Conservation (phyloP, 495 filamentous ascomycete genomes). For the Aspergillus asperescens region DNA sequence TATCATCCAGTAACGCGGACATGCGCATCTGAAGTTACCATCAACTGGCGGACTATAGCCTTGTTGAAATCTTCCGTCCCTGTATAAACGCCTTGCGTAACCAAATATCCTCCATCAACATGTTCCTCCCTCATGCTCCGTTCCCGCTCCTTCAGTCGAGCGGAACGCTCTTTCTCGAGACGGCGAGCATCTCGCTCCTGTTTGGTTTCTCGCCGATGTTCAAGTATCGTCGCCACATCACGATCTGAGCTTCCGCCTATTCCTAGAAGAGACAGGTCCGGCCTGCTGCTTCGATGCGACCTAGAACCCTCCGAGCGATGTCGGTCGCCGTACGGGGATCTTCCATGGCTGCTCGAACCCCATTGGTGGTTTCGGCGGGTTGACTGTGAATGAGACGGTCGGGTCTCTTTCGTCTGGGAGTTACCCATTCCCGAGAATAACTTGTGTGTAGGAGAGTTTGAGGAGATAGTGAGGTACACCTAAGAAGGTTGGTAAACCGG, state of each 20-base stretch:
- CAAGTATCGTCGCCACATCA: conserved; percentile 36
- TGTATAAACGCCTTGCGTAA: conserved; percentile 90
- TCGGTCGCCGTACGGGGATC: conserved; percentile 31
- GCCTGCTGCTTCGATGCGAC: conserved; percentile 46
- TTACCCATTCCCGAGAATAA: conserved; percentile 50
- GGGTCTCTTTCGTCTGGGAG: conserved; percentile 55
- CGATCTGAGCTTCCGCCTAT: conserved; percentile 41
- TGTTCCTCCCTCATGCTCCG: conserved; percentile 89
- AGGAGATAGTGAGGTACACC: background rate
- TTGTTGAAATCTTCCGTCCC: conserved; percentile 93
- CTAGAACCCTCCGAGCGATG: conserved; percentile 39
- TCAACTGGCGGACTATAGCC: conserved; percentile 79
- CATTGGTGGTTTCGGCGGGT: conserved; percentile 34
- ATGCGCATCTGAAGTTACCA: conserved; percentile 50
- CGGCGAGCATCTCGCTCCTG: conserved; percentile 86
- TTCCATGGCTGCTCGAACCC: conserved; percentile 30
- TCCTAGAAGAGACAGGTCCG: conserved; percentile 53
- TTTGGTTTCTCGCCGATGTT: conserved; percentile 74
- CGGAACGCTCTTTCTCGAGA: conserved; percentile 70
- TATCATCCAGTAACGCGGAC: conserved; percentile 6
- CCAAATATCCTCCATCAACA: conserved; percentile 90
- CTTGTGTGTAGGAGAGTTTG: conserved; percentile 5
- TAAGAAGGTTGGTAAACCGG: background rate
- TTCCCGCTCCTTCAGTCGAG: conserved; percentile 75
- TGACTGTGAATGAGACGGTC: conserved; percentile 31